These are phyloP conservation scores for Fusarium compactum DNA, from an alignment of 2,329 filamentous ascomycete species.

Conservation along the genomic window DNA sequence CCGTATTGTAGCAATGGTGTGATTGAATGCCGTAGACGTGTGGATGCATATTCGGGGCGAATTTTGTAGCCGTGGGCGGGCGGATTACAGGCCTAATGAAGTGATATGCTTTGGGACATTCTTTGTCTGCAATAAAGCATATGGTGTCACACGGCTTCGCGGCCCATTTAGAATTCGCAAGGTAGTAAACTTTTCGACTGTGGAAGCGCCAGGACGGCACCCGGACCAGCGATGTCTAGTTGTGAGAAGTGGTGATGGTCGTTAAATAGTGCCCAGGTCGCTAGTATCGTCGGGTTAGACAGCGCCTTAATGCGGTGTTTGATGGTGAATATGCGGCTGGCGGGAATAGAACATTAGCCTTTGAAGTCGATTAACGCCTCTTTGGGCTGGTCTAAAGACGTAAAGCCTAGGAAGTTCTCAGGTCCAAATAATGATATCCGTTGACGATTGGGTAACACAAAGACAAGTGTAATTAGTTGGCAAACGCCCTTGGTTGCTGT, in stretches of 20 bases:
- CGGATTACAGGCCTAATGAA: constrained; percentile 29
- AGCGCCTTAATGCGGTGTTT: constrained; percentile 37
- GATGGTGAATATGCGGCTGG: constrained; percentile 25
- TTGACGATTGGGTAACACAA: constrained; percentile 29
- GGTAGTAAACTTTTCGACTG: constrained; percentile 36
- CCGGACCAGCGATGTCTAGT: constrained; percentile 19
- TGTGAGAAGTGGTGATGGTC: constrained; percentile 7
- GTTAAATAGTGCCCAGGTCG: constrained; percentile 16
- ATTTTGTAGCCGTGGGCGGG: constrained; percentile 27
- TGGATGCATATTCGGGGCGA: constrained; percentile 38
- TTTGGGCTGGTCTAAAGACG: constrained; percentile 1
- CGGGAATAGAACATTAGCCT: constrained; percentile 17
- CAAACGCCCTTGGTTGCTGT: constrained; percentile 39
- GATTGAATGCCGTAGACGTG: constrained; percentile 29
- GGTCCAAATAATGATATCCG: constrained; percentile 15
- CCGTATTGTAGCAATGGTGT: constrained; percentile 34
- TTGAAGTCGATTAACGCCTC: background rate
- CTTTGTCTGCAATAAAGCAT: constrained; percentile 24
- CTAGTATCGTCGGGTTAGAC: constrained; percentile 28
- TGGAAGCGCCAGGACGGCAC: constrained; percentile 28
- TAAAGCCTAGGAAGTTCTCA: constrained; percentile 20
- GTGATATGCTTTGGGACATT: constrained; percentile 25
- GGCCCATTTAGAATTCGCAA: constrained; percentile 28
- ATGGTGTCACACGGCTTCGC: constrained; percentile 33
- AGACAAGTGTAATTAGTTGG: constrained; percentile 36